Evolutionary conservation across 1,284 basidiomycete species (phyloP), one percentile per base, ranked within the genome.

Genomic region (Cutaneotrichosporon sp.): DNA sequence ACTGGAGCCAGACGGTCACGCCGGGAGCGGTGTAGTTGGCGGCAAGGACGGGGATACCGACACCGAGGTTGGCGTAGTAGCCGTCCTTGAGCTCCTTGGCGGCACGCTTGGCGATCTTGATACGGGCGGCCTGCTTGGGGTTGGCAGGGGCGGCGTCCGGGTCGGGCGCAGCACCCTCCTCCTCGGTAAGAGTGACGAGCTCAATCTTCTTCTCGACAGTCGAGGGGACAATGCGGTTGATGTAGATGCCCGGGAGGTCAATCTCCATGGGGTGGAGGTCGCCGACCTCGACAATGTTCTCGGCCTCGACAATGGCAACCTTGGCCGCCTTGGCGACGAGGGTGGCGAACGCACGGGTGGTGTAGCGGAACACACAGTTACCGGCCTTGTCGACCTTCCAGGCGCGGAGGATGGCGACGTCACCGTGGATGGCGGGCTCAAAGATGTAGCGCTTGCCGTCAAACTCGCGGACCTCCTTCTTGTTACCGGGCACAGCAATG

Each of bases 361-460:
- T 83, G 72, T 90, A 93, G 59, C 87, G 80, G 79, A 91, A 91
- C 38, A 90, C 84, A 66, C 84, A 86, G 72, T 91, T 90, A 2
- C 87, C 88, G 39, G 84, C 81, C 70, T 91, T 89, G 69, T 97
- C 94, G 13, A 85, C 93, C 76, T 96, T 97, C 91, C 91, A 96
- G 8, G 91, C 94, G 54, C 86, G 81, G 43, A 98, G 78, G 69
- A 97, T 86, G 21, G 92, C 93, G 50, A 90, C 84, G 72, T 92
- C 90, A 23, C 88, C 91, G 38, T 83, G 78, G 65, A 97, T 85
- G 8, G 89, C 84, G 21, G 87, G 84, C 75, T 98, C 93, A 65
- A 97, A 79, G 37, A 97, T 79, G 76, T 86, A 97, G 70, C 83
- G 80, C 66, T 86, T 82, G 20, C 90, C 92, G 61, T 86, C 81